Percentiles rank a stretch among this genome's conserved stretches.
phyloP scores from a whole-genome alignment of 192 early-diverging fungal genomes.

The Podila clonocystis region DNA sequence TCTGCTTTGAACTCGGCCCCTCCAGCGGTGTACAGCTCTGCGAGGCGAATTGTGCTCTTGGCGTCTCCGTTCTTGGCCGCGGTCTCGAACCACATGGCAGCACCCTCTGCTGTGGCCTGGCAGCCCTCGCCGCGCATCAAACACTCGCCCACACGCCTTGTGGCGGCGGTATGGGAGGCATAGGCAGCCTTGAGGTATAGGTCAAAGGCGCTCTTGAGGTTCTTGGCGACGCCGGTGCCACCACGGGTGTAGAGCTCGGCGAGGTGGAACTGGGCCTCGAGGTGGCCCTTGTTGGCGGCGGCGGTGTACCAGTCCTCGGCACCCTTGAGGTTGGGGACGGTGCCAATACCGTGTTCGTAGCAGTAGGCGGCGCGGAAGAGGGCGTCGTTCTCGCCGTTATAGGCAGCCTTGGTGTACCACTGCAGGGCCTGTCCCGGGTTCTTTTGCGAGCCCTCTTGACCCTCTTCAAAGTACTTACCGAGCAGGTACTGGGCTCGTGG shows the following conservation, averaged over 20 bases:
- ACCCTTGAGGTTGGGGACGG: conserved; percentile 51
- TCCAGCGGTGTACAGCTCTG: conserved; percentile 37
- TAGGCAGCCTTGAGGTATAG: conserved; percentile 69
- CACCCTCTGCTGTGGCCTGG: conserved; percentile 49
- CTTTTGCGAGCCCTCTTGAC: conserved; percentile 64
- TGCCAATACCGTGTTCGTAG: conserved; percentile 74
- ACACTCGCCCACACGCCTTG: conserved; percentile 44
- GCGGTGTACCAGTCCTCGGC: conserved; percentile 69
- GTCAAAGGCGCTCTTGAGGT: conserved; percentile 68
- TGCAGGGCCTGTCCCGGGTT: conserved; percentile 60
- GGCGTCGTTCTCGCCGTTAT: conserved; percentile 69
- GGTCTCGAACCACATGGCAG: conserved; percentile 49
- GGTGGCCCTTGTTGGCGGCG: conserved; percentile 74
- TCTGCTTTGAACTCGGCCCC: conserved; percentile 31
- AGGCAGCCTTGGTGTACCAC: conserved; percentile 68
- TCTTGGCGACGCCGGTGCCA: conserved; percentile 64
- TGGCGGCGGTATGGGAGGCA: conserved; percentile 56
- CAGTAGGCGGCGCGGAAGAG: conserved; percentile 75
- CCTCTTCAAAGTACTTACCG: conserved; percentile 88
- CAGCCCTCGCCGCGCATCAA: conserved; percentile 48
- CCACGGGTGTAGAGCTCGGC: conserved; percentile 63
- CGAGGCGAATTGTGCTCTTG: conserved; percentile 43
- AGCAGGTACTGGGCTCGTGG: conserved; percentile 72
- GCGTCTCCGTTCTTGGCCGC: conserved; percentile 50
- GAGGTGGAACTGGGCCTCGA: conserved; percentile 59